Conservation (phyloP, 2,329 filamentous ascomycete species). For the Rasamsonia emersonii region DNA sequence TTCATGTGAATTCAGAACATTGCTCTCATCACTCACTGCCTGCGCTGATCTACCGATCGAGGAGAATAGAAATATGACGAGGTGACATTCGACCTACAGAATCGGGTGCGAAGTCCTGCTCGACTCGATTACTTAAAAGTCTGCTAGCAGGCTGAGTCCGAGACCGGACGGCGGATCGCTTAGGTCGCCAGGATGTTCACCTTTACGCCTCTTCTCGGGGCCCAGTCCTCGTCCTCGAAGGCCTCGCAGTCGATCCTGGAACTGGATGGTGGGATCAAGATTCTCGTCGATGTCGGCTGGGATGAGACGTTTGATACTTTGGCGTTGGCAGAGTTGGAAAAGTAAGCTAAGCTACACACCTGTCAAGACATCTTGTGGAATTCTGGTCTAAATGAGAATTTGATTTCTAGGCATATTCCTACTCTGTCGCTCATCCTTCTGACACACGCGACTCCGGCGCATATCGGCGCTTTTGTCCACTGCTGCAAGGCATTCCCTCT, state of each 20-base stretch:
- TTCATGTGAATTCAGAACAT: neutral
- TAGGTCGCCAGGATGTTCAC: slow-evolving; percentile 65
- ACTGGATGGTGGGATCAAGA: slow-evolving; percentile 92
- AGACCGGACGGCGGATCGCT: slow-evolving; percentile 4
- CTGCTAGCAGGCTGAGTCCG: neutral
- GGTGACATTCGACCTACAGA: neutral
- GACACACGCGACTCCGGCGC: slow-evolving; percentile 84
- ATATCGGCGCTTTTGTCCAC: slow-evolving; percentile 88
- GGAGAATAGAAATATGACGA: neutral
- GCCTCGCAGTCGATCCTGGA: slow-evolving; percentile 94
- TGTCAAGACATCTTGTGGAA: no score
- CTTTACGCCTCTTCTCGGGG: slow-evolving; percentile 85
- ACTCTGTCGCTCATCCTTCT: slow-evolving; percentile 89
- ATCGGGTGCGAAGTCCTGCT: neutral
- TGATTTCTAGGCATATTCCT: slow-evolving; percentile 61
- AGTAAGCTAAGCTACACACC: slow-evolving; percentile 45
- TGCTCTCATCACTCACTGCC: neutral
- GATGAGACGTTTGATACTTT: slow-evolving; percentile 79
- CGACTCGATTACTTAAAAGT: neutral
- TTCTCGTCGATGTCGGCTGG: slow-evolving; percentile 93
- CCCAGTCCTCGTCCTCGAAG: slow-evolving; percentile 67
- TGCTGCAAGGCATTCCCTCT: slow-evolving; percentile 94
- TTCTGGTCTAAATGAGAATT: slow-evolving; percentile 9
- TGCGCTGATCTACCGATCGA: neutral
- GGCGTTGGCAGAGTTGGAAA: slow-evolving; percentile 81